Evolutionary conservation across 768 basidiomycete species (phyloP), one percentile per base, ranked within the genome.

Genomic region (Hortiboletus campestris): DNA sequence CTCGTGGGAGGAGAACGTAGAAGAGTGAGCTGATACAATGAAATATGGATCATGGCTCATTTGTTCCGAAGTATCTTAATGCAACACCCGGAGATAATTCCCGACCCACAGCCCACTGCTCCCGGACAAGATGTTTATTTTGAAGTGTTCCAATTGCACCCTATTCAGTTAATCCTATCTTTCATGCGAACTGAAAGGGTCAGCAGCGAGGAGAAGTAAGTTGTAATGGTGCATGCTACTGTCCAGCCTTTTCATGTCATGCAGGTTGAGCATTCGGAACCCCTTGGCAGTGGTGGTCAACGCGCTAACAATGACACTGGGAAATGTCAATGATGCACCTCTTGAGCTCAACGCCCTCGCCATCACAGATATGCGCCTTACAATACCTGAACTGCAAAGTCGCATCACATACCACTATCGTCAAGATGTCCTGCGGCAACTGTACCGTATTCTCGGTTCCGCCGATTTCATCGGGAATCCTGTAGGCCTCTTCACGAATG

Each of bases 101-200:
- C 82, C 2, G 90, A 91, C 56, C 89, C 92, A n/a, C 74, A 75
- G 31, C 78, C 79, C 5, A 79, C 82, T n/a, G 78, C 81, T 13
- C 76, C 74, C 4, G 91, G 91, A 34, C 84, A 84, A 70, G 88
- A 93, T 56, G 71, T 98, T 48, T 99, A 98, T 75, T 99, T 99
- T 63, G 97, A 99, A 73, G 83, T 94, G 13, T 80, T 99, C 8
- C 92, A 97, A 64, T 78, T 99, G 29, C 96, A 99, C 59, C 97
- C 97, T 7, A 91, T 98, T 65, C 86, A 88, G 59, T 78, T 99
- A 5, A 87, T 91, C 1, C 73, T 99, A 17, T 98, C 97, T 0
- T 99, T 99, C 77, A 96, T 97, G 91, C 85, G 95, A 17, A 96
- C 96, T 1, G 97, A 98, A 63, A 78, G 91, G 29, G 84, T 96